These are phyloP conservation scores for Striga asiatica DNA, from an alignment of 257 asterid species.

Conservation along the genomic window DNA sequence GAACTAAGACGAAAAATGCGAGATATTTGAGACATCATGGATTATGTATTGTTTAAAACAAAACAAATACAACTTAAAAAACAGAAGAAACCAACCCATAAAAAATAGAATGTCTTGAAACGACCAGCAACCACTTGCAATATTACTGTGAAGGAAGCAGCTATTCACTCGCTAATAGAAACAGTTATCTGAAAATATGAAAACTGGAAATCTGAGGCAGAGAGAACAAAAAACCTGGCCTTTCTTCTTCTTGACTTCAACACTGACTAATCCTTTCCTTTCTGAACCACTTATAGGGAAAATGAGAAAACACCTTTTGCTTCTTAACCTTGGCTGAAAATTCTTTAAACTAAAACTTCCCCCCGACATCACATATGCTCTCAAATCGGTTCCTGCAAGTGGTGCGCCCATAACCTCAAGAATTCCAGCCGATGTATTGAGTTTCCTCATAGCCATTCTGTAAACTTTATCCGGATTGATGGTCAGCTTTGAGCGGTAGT, in stretches of 20 bases:
- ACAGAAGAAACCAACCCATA: not conserved
- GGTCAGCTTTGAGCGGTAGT: slow-evolving; percentile 27
- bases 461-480: slow-evolving; percentile 41
- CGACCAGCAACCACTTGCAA: too few relatives aligned
- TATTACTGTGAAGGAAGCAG: too few relatives aligned
- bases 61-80: not conserved
- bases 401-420: slow-evolving; percentile 99
- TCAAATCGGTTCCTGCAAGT: slow-evolving; percentile 83
- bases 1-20: too few relatives aligned
- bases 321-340: slow-evolving; percentile 58
- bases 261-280: slow-evolving; percentile 83
- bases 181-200: slow-evolving; percentile 8
- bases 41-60: too few relatives aligned
- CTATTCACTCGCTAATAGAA: not conserved
- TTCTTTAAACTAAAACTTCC: slow-evolving; percentile 71
- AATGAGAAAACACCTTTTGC: slow-evolving; percentile 92
- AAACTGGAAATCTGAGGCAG: not conserved
- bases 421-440: slow-evolving; percentile 86
- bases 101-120: too few relatives aligned
- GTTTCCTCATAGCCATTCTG: slow-evolving; percentile 46
- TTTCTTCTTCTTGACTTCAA: slow-evolving; percentile 84
- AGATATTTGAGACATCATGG: too few relatives aligned
- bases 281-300: slow-evolving; percentile 94
- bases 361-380: slow-evolving; percentile 99
- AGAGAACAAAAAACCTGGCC: slow-evolving; percentile 61